phyloP scores from a whole-genome alignment of 2,329 filamentous ascomycete genomes.

The Delphinella strobiligena region DNA sequence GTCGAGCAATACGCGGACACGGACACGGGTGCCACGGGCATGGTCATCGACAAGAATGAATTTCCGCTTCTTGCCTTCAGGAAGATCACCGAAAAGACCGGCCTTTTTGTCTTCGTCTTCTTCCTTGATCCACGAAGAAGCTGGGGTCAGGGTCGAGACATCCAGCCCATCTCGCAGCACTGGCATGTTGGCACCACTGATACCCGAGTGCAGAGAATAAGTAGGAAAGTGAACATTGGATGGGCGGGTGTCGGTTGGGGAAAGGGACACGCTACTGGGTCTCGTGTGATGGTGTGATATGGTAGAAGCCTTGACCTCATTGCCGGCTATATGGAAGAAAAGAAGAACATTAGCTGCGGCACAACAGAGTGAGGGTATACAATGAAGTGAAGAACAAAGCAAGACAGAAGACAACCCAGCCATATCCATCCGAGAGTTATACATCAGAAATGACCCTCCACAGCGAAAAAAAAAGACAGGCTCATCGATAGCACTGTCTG shows the following conservation, averaged over 20 bases:
- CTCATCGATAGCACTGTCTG: neutral
- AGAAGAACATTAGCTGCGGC: constrained; percentile 30
- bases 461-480: neutral
- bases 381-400: constrained; percentile 10
- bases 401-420: too few relatives aligned
- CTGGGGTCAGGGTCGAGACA: constrained; percentile 20
- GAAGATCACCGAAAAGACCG: constrained; percentile 75
- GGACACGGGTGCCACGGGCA: constrained; percentile 65
- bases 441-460: too few relatives aligned
- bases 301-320: constrained; percentile 45
- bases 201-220: constrained; percentile 48
- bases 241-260: constrained; percentile 57
- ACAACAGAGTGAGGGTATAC: constrained; percentile 12
- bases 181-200: constrained; percentile 47
- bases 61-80: constrained; percentile 83
- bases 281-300: constrained; percentile 52
- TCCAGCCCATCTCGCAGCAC: constrained; percentile 50
- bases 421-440: too few relatives aligned
- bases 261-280: constrained; percentile 40
- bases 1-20: constrained; percentile 87
- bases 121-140: constrained; percentile 31
- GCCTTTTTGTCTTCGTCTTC: constrained; percentile 48
- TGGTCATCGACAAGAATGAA: constrained; percentile 93
- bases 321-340: constrained; percentile 39
- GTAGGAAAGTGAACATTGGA: constrained; percentile 64